Percentiles rank a stretch among this genome's conserved stretches.
Evolutionary conservation across 352 stramenopile genomes (phyloP).

Genomic region (Pythium utonaiense): DNA sequence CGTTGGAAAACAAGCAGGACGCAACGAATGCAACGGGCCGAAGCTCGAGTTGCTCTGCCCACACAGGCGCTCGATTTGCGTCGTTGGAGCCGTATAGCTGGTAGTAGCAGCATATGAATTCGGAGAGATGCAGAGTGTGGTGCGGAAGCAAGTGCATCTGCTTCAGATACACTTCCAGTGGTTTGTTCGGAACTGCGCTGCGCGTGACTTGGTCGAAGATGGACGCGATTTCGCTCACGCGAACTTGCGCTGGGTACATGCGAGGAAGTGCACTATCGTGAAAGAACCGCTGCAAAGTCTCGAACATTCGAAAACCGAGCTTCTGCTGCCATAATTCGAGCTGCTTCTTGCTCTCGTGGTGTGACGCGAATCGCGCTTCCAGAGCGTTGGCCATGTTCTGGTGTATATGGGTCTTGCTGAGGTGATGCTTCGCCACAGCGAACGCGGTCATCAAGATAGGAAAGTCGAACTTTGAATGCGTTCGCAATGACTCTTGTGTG

Average conservation of each 20-base stretch:
- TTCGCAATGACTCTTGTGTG: slow-evolving; percentile 42
- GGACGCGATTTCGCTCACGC: slow-evolving; percentile 31
- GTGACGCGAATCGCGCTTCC: slow-evolving; percentile 52
- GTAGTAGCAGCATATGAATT: slow-evolving; percentile 71
- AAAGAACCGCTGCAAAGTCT: slow-evolving; percentile 55
- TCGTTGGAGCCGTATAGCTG: slow-evolving; percentile 51
- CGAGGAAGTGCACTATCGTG: slow-evolving; percentile 43
- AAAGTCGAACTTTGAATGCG: slow-evolving; percentile 50
- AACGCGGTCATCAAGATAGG: slow-evolving; percentile 51
- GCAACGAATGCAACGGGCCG: slow-evolving; percentile 56
- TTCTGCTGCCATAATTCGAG: slow-evolving; percentile 70
- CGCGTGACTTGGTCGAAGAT: slow-evolving; percentile 46
- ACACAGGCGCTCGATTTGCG: slow-evolving; percentile 12
- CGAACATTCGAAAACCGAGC: slow-evolving; percentile 47
- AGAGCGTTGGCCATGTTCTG: slow-evolving; percentile 44
- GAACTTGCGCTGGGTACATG: slow-evolving; percentile 52
- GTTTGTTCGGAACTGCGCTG: slow-evolving; percentile 39
- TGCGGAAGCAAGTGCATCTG: slow-evolving; percentile 46
- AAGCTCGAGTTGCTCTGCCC: slow-evolving; percentile 38
- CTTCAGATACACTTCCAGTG: slow-evolving; percentile 53
- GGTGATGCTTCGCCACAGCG: slow-evolving; percentile 37
- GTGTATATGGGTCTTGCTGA: slow-evolving; percentile 45
- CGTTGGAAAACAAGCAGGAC: slow-evolving; percentile 65
- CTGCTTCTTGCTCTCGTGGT: slow-evolving; percentile 55
- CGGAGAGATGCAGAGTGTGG: slow-evolving; percentile 45